Evolutionary conservation across 2,329 filamentous ascomycete genomes (phyloP), one percentile per base, ranked within the genome.

Genomic region (Ceratocystis diversiconidia): DNA sequence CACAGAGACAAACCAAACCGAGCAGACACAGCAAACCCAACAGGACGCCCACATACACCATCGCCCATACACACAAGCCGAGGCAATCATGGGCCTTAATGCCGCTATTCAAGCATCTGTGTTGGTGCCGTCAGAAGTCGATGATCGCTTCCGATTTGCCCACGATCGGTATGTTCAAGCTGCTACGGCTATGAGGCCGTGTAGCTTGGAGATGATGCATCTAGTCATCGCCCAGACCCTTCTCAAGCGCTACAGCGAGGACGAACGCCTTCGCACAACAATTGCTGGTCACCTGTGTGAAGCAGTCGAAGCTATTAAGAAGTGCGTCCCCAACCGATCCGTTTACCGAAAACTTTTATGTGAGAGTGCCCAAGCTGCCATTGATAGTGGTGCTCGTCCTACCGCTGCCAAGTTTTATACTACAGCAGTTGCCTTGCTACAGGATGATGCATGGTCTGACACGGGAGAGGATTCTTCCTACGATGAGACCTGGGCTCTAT

Each of bases 161-260:
- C 92, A 96, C 73, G 92, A 96, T 73, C 84, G 92, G 63, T 95
- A 95, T 71, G 81, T 91, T 62, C 85, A 88, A 72, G 90, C 89
- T 17, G 85, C 90, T 5, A 79, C 82, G 15, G 81, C 83, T 4
- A 77, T 96, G 63, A 84, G 82, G 68, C 85, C 92, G 72, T 85
- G 83, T 71, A 85, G 88, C 65, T 77, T 82, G 25, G 78, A 82
- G 22, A 88, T 88, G 70, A 96, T 96, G 92, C 91, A 96, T 74
- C 96, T 92, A 70, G 85, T 91, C 59, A 90, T 96, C 70, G 88
- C 89, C 0, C 86, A 90, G 72, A 87, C 87, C 0, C 83, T 96
- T 69, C 83, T 92, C 73, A 88, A 88, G 70, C 86, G 91, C 70
- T 84, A 82, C 68, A 72, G 78, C 6, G 75, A 81, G 28, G 85